Conservation (phyloP, 441 rosid genomes). For the Aquilaria agallochum region DNA sequence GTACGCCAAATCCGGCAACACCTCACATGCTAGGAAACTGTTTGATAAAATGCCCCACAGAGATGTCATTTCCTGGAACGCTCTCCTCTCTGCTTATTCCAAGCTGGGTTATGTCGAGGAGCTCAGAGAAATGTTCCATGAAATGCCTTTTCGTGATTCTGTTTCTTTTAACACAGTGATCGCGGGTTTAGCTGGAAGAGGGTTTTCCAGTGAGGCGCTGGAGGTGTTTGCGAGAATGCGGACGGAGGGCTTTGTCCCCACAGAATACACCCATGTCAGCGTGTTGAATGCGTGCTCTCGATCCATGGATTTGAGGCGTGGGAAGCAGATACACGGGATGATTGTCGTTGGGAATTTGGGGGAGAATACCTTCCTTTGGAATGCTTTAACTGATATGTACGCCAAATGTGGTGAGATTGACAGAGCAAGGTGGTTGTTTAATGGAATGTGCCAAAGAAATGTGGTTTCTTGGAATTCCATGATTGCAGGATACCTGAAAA, state of each 20-base stretch:
- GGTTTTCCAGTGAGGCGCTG: constrained; percentile 24
- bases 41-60: constrained; percentile 51
- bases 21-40: constrained; percentile 34
- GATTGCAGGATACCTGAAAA: constrained; percentile 34
- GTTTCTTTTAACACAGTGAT: constrained; percentile 29
- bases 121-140: constrained; percentile 22
- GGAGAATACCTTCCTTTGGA: constrained; percentile 28
- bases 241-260: constrained; percentile 22
- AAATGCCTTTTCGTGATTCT: constrained; percentile 25
- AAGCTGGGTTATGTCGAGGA: constrained; percentile 20
- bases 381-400: constrained; percentile 35
- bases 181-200: constrained; percentile 21
- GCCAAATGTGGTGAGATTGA: constrained; percentile 35
- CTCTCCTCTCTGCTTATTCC: constrained; percentile 30
- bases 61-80: constrained; percentile 56
- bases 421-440: constrained; percentile 31
- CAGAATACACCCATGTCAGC: constrained; percentile 33
- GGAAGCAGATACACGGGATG: constrained; percentile 39
- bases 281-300: constrained; percentile 33
- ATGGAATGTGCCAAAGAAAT: constrained; percentile 19
- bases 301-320: constrained; percentile 27
- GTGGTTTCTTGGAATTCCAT: constrained; percentile 40
- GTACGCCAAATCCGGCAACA: constrained; percentile 31
- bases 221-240: constrained; percentile 27
- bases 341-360: constrained; percentile 20